Evolutionary conservation across 345 rosid genomes (phyloP), one percentile per base, ranked within the genome.

Genomic region (Rhodamnia argentea): DNA sequence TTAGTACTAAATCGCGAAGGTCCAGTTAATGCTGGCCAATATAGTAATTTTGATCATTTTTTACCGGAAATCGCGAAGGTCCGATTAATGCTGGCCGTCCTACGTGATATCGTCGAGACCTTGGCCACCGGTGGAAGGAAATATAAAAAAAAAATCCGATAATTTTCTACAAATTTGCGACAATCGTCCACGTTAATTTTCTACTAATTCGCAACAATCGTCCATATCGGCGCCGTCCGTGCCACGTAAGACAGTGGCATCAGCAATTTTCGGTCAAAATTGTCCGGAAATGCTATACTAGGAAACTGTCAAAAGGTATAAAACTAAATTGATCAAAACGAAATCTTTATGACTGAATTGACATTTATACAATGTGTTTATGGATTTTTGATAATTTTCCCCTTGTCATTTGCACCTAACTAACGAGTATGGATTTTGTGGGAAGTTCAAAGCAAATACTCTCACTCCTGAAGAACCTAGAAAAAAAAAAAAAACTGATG

Each of bases 201-300:
- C 27, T 59, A 13, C 5, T 13, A 59, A 13, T 5, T 13, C 13
- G 13, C 8, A 13, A 59, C 5, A 59, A 26, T 37, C 40, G 0
- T 59, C 16, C 13, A 13, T 26, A 23, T 59, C 1, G n/a, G 0
- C 5, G 5, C 13, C n/a, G 8, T 3, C 0, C 13, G 13, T n/a
- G 16, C 8, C 29, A 59, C 13, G 10, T 26, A 1, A 13, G 15
- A 59, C 2, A 0, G 13, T 12, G 0, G 4, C 9, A 1, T 59
- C 13, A 11, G 9, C 1, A 59, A 59, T n/a, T 59, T 59, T 0
- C 18, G 13, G 5, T 13, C 27, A 59, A 59, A n/a, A 6, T 3
- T 1, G 1, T 0, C 0, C 2, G 3, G 0, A 60, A 24, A 5
- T 0, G 27, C 20, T 13, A 60, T 13, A 60, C 40, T 60, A n/a